These are phyloP conservation scores for Tetradesmus lagerheimii DNA, from an alignment of 139 green algal genomes.

Conservation along the genomic window DNA sequence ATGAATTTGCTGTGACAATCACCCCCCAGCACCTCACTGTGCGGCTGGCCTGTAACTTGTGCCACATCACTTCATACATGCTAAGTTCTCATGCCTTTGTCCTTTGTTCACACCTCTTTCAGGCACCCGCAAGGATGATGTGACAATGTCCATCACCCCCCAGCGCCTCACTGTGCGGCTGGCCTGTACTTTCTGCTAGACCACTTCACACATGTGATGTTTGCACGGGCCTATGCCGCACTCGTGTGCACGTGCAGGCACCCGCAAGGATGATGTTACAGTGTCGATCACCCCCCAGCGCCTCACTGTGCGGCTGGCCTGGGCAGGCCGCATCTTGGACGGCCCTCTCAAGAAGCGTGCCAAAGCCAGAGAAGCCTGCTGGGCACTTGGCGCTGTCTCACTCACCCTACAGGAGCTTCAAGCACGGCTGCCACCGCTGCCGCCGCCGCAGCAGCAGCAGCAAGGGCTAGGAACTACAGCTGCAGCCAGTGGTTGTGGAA, in stretches of 20 bases:
- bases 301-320: slow-evolving; percentile 66
- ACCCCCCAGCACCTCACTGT: too few relatives aligned
- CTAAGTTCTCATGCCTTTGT: background rate
- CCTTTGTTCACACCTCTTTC: background rate
- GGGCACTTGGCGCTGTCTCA: slow-evolving; percentile 65
- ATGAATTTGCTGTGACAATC: background rate
- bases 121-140: background rate
- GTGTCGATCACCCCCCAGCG: slow-evolving; percentile 48
- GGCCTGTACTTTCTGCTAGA: background rate
- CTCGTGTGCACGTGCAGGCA: slow-evolving; percentile 45
- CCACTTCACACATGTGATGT: too few relatives aligned
- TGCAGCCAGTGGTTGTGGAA: background rate
- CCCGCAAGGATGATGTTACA: slow-evolving; percentile 34
- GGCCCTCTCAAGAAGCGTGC: slow-evolving; percentile 58
- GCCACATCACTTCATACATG: background rate
- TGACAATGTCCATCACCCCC: background rate
- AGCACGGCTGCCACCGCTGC: background rate
- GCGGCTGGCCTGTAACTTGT: background rate
- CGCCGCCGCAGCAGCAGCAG: background rate
- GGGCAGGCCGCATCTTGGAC: slow-evolving; percentile 74
- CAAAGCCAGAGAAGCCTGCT: slow-evolving; percentile 63
- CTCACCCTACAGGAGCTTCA: background rate
- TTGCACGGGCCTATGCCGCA: too few relatives aligned
- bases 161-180: background rate
- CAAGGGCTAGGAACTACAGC: background rate